Base-by-base conservation (phyloP, 2,329 filamentous ascomycete species). In the Venturia oleaginea region DNA sequence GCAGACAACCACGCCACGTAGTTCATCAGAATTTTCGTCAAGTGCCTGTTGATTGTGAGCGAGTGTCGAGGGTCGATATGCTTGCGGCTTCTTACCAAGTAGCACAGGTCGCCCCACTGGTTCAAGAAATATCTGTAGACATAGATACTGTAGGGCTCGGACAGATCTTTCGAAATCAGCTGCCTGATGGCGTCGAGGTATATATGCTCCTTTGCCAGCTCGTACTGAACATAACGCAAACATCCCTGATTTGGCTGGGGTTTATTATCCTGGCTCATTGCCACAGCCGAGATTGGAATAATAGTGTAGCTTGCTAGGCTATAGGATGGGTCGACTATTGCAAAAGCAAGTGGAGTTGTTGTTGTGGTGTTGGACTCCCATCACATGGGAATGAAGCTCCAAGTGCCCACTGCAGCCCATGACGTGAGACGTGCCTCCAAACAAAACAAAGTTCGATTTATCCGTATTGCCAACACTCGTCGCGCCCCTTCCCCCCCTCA, bases 91-190 rank as follows among this genome's bases (percentile, higher is more conserved):
- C 34, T 46, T 78, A 93, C 92, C 86, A 97, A 90, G 77, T 91
- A 97, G 77, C 94, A 99, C n/a, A 99, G 80, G 72, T 97, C 89
- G 5, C 90, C 90, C 94, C 94, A 99, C 83, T 97, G 92, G 73
- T 95, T 96, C 22, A 99, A 80, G 71, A 99, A 99, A 76, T 99
- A 99, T 38, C 94, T 87, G 76, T 97, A 99, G 65, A 99, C 94
- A 79, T 99, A 99, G 74, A 99, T 97, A 77, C 93, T 97, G 76
- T 99, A 99, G 1, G 94, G 94, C 76, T 99, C 94, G 70, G 93
- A 97, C 61, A 99, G 83, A 74, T 97, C 94, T 72, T 93, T 96
- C 55, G 92, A 94, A 72, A 99, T 99, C 72, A 99, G 79, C 65
- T 92, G 87, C 64, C 93, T 87, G 76, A 99, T 97, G 51, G 91